Conservation (phyloP, 1,284 basidiomycete species). For the Polyporus tsugae region DNA sequence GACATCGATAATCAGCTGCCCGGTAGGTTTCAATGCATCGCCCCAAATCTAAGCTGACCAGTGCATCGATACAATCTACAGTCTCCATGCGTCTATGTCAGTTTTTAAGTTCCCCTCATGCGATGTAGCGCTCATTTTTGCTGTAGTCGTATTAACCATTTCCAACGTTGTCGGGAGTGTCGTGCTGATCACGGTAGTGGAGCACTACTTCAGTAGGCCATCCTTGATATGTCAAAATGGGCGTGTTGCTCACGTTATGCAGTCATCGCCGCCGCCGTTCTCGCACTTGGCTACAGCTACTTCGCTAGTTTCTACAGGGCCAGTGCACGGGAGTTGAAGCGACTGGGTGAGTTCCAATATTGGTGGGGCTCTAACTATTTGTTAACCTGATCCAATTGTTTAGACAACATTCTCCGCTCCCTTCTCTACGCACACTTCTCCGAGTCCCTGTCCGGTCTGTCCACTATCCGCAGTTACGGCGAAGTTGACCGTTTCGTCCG, state of each 20-base stretch:
- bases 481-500: conserved; percentile 69
- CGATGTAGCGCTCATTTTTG: not conserved
- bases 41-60: not conserved
- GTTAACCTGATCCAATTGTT: not conserved
- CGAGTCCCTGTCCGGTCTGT: conserved; percentile 79
- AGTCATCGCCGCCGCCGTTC: conserved; percentile 61
- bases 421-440: conserved; percentile 84
- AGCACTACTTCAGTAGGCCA: conserved; percentile 72
- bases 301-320: conserved; percentile 70
- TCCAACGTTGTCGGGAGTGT: conserved; percentile 65
- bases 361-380: not conserved
- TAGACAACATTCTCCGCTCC: conserved; percentile 73
- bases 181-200: conserved; percentile 72
- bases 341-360: conserved; percentile 54
- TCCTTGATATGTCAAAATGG: not conserved
- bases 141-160: conserved; percentile 57
- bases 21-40: conserved; percentile 43
- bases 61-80: conserved; percentile 22
- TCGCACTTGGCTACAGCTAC: conserved; percentile 61
- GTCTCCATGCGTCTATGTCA: conserved; percentile 73
- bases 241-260: not conserved
- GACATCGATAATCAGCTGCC: conserved; percentile 70
- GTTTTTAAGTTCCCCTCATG: conserved; percentile 32
- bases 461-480: conserved; percentile 80
- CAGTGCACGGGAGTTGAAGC: conserved; percentile 77